Percentiles rank a stretch among this genome's conserved stretches.
These are phyloP conservation scores for Phytophthora colocasiae DNA, from an alignment of 352 stramenopile genomes.

Conservation along the genomic window DNA sequence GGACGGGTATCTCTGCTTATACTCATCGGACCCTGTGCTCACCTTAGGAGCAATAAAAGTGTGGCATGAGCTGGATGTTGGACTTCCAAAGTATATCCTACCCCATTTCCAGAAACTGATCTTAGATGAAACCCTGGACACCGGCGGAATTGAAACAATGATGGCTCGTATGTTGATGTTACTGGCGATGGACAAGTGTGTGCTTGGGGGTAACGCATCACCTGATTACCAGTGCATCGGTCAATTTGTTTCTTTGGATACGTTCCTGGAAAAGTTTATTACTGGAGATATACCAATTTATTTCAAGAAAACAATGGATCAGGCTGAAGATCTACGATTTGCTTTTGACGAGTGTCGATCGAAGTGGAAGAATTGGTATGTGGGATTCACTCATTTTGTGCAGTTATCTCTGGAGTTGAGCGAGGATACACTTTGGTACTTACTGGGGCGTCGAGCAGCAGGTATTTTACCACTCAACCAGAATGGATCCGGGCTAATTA, in stretches of 20 bases:
- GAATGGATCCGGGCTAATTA: conserved; percentile 11
- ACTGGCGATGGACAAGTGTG: not conserved
- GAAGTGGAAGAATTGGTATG: conserved; percentile 25
- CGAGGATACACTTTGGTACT: conserved; percentile 30
- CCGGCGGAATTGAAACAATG: conserved; percentile 15
- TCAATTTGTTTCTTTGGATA: no score
- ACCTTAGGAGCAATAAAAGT: conserved; percentile 24
- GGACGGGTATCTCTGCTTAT: conserved; percentile 20
- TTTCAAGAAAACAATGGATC: no score
- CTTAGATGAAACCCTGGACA: conserved; percentile 34
- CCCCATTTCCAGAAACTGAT: conserved; percentile 27
- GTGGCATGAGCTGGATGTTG: conserved; percentile 18
- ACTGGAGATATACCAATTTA: no score
- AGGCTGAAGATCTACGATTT: no score
- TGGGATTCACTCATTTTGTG: conserved; percentile 47
- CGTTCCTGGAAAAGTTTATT: no score
- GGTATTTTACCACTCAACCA: conserved; percentile 23
- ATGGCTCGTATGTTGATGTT: conserved; percentile 34
- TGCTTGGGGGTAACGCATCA: no score
- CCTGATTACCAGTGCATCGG: no score
- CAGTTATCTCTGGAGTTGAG: conserved; percentile 18
- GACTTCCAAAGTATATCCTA: conserved; percentile 16
- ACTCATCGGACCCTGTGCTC: conserved; percentile 16
- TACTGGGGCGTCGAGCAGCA: conserved; percentile 32
- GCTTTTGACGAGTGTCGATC: conserved; percentile 1